A percentile compares a stretch with the other conserved stretches of the same genome.
These are phyloP conservation scores for Phylloporus sp. DNA, from an alignment of 768 basidiomycete genomes.

Conservation along the genomic window DNA sequence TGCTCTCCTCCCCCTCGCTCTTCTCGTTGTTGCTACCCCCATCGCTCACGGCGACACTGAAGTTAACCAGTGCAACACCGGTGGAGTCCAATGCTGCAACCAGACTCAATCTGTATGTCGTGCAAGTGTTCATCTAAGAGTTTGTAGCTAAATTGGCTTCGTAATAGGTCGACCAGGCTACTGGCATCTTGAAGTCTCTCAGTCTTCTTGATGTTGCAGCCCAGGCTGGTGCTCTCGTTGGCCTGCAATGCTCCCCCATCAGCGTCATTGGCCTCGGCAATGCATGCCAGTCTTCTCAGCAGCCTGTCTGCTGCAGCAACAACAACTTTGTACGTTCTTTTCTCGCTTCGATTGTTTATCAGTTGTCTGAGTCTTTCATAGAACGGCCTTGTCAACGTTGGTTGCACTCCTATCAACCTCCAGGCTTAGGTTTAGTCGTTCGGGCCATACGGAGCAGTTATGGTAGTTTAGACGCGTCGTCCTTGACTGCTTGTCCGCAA, in stretches of 20 bases:
- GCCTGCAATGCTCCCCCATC: background rate
- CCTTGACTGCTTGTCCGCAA: background rate
- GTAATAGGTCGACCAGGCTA: background rate
- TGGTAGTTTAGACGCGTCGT: too few relatives aligned
- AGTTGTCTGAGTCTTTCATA: background rate
- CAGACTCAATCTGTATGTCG: background rate
- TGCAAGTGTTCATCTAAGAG: background rate
- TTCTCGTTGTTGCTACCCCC: constrained; percentile 8
- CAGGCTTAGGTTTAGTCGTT: background rate
- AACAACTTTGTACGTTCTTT: constrained; percentile 2
- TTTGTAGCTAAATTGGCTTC: too few relatives aligned
- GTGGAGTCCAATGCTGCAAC: constrained; percentile 12
- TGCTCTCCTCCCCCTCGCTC: constrained; percentile 17
- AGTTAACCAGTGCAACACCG: constrained; percentile 10
- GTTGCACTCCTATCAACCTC: background rate
- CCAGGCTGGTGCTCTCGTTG: background rate
- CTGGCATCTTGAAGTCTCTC: accelerated
- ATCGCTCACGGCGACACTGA: too few relatives aligned
- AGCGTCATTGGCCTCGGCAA: background rate
- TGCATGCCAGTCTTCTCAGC: background rate
- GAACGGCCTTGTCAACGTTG: background rate
- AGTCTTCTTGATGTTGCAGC: background rate
- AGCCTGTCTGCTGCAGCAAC: constrained; percentile 8
- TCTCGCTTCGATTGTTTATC: too few relatives aligned
- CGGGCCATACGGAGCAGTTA: background rate